Conservation (phyloP, 1,284 basidiomycete species). For the Macrocybe sp. region DNA sequence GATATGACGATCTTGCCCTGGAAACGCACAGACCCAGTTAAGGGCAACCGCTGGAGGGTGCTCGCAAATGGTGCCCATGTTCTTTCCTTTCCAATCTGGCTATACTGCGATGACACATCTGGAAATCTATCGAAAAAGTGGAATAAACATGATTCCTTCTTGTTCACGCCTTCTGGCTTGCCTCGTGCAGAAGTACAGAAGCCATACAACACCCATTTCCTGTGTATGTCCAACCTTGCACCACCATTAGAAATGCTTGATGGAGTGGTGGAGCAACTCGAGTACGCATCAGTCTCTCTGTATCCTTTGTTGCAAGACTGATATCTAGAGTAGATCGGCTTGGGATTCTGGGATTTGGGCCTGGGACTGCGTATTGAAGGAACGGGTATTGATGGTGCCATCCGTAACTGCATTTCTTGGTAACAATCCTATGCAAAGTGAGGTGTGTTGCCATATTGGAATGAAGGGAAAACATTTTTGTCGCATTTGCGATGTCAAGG, state of each 20-base stretch:
- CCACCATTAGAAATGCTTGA: slow-evolving; percentile 34
- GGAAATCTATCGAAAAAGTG: slow-evolving; percentile 39
- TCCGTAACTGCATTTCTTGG: slow-evolving; percentile 30
- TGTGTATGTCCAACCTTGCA: slow-evolving; percentile 31
- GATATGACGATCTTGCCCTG: slow-evolving; percentile 5
- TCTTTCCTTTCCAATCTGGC: slow-evolving; percentile 26
- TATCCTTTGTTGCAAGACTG: not conserved
- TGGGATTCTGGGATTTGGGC: slow-evolving; percentile 28
- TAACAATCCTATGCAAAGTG: slow-evolving; percentile 43
- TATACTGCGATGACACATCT: slow-evolving; percentile 41
- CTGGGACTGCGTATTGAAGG: slow-evolving; percentile 25
- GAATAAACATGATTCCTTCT: slow-evolving; percentile 38
- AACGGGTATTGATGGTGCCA: slow-evolving; percentile 27
- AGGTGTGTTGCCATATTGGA: slow-evolving; percentile 37
- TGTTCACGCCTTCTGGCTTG: slow-evolving; percentile 27
- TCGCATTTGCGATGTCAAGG: slow-evolving; percentile 28
- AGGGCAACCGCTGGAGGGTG: slow-evolving; percentile 17
- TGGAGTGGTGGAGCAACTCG: slow-evolving; percentile 19
- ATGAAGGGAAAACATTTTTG: slow-evolving; percentile 34
- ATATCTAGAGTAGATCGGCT: slow-evolving; percentile 12
- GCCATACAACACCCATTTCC: slow-evolving; percentile 29
- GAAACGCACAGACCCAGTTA: slow-evolving; percentile 11
- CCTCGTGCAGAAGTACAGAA: slow-evolving; percentile 13
- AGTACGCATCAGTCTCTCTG: slow-evolving; percentile 6
- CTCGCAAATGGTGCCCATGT: slow-evolving; percentile 20